Evolutionary conservation across 495 filamentous ascomycete genomes (phyloP).

Genomic region (Acidomyces sp.): DNA sequence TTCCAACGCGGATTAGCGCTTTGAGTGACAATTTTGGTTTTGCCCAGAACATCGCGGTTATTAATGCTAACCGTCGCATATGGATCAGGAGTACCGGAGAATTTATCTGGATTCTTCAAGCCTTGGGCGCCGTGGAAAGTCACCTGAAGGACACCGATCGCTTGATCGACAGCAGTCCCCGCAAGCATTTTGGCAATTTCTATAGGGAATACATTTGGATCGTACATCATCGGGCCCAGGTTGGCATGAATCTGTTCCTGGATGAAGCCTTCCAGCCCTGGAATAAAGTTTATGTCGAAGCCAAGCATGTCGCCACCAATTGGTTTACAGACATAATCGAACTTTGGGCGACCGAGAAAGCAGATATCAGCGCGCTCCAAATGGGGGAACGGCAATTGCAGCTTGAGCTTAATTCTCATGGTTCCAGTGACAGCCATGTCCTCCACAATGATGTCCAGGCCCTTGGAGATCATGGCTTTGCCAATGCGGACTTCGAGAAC

Average conservation of each 20-base stretch:
- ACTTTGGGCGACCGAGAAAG: constrained; percentile 61
- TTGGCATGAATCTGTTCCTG: constrained; percentile 90
- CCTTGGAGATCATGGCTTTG: constrained; percentile 90
- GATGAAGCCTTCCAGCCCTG: constrained; percentile 84
- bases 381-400: constrained; percentile 90
- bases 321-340: constrained; percentile 96
- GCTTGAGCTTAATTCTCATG: constrained; percentile 94
- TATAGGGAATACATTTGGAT: constrained; percentile 92
- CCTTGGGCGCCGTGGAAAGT: constrained; percentile 83
- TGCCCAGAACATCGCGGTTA: constrained; percentile 59
- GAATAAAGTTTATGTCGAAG: constrained; percentile 98
- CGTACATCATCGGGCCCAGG: constrained; percentile 91
- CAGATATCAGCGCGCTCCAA: constrained; percentile 84
- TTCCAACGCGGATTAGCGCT: constrained; percentile 84
- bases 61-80: constrained; percentile 84
- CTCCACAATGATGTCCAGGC: constrained; percentile 92
- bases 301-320: constrained; percentile 89
- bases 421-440: constrained; percentile 89
- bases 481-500: constrained; percentile 86
- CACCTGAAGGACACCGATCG: constrained; percentile 84
- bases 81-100: constrained; percentile 85
- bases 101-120: constrained; percentile 88
- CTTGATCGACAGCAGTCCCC: constrained; percentile 86
- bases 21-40: constrained; percentile 79
- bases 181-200: constrained; percentile 98